Conservation (phyloP, 1,139 yeast species). For the Geotrichum fermentans region DNA sequence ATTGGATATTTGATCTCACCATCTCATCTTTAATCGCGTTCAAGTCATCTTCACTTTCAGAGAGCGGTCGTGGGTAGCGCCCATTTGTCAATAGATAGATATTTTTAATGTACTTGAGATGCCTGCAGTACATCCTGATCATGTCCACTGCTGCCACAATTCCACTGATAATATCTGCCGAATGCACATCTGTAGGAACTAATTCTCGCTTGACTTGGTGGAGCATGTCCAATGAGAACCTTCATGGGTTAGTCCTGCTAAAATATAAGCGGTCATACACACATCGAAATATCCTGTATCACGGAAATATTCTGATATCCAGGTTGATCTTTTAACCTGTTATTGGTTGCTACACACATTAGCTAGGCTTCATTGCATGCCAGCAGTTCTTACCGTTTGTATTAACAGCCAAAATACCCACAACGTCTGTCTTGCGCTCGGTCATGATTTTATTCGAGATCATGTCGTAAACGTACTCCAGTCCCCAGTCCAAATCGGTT, state of each 20-base stretch:
- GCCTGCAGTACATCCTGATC: constrained; percentile 34
- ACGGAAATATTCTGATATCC: constrained; percentile 10
- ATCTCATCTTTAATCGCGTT: constrained; percentile 6
- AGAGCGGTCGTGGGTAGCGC: not conserved
- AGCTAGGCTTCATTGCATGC: not conserved
- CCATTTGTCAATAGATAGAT: constrained; percentile 48
- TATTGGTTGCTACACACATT: constrained; percentile 3
- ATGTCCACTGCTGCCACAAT: constrained; percentile 35
- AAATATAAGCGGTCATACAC: not conserved
- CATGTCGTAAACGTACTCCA: constrained; percentile 43
- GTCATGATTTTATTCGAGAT: constrained; percentile 43
- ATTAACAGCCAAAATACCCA: constrained; percentile 47
- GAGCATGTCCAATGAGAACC: constrained; percentile 32
- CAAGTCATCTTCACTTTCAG: constrained; percentile 4
- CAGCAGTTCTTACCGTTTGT: constrained; percentile 27
- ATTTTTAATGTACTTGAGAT: constrained; percentile 37
- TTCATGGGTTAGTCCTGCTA: constrained; percentile 7
- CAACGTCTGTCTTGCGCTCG: constrained; percentile 54
- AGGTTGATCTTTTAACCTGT: not conserved
- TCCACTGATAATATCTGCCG: constrained; percentile 34
- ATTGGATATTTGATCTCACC: constrained; percentile 20
- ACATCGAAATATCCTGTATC: constrained; percentile 9
- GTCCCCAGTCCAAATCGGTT: constrained; percentile 40
- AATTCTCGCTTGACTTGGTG: constrained; percentile 27
- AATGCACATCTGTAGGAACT: constrained; percentile 29